A percentile compares a stretch with the other conserved stretches of the same genome.
phyloP scores from a whole-genome alignment of 768 basidiomycete genomes.

The Plicaturopsis crispa region DNA sequence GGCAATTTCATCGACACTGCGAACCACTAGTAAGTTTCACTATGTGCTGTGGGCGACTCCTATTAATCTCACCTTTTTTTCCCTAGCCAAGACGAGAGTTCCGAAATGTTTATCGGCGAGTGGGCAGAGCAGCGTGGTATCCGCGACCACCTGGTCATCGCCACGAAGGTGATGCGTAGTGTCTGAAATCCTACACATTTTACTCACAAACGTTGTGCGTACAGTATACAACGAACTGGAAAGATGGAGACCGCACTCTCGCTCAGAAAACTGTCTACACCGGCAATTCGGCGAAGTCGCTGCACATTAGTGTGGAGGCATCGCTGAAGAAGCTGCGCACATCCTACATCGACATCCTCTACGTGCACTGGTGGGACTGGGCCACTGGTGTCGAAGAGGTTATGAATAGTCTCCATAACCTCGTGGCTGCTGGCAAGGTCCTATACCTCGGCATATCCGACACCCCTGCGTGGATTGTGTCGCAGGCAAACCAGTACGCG shows the following conservation, averaged over 20 bases:
- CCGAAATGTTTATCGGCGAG: slow-evolving; percentile 38
- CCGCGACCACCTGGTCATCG: slow-evolving; percentile 39
- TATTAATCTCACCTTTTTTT: background rate
- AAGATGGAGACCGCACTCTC: too few species aligned
- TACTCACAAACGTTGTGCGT: too few species aligned
- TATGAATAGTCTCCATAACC: slow-evolving; percentile 28
- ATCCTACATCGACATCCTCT: slow-evolving; percentile 15
- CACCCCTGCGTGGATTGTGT: slow-evolving; percentile 32
- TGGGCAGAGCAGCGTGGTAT: slow-evolving; percentile 34
- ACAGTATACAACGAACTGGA: slow-evolving; percentile 26
- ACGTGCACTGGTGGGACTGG: slow-evolving; percentile 28
- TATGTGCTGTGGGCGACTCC: background rate
- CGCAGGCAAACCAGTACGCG: slow-evolving; percentile 33
- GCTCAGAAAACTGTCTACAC: slow-evolving; percentile 29
- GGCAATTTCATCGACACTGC: slow-evolving; percentile 37
- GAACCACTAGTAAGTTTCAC: slow-evolving; percentile 25
- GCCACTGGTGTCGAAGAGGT: slow-evolving; percentile 31
- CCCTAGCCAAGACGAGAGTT: slow-evolving; percentile 28
- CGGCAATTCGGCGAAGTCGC: slow-evolving; percentile 41
- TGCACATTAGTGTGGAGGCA: slow-evolving; percentile 30
- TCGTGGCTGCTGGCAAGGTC: slow-evolving; percentile 31
- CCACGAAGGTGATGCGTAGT: slow-evolving; percentile 33
- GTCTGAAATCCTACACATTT: too few species aligned
- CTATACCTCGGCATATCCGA: slow-evolving; percentile 27
- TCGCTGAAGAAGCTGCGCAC: slow-evolving; percentile 15